Percentiles rank a stretch among this genome's conserved stretches.
Conservation (phyloP, 306 rosid species). For the Trichosanthes cucumerina region DNA sequence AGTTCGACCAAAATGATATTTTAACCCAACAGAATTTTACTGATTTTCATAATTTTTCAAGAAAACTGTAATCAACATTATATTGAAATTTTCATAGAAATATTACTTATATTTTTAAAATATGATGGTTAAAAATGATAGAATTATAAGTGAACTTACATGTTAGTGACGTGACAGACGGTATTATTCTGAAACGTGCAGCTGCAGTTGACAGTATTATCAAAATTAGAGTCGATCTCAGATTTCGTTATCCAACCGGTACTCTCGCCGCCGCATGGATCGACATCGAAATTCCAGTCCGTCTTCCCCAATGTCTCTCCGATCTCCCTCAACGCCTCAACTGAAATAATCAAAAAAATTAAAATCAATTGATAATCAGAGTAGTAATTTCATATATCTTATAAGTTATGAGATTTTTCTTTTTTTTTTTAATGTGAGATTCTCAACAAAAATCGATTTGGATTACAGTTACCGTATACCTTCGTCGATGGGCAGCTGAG, state of each 20-base stretch:
- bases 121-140: too few relatives aligned
- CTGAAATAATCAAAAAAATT: conserved; percentile 19
- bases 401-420: too few relatives aligned
- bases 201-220: conserved; percentile 29
- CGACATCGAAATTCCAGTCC: conserved; percentile 32
- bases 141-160: conserved; percentile 26
- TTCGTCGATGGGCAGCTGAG: not conserved
- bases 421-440: too few relatives aligned
- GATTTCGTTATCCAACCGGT: conserved; percentile 25
- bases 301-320: conserved; percentile 36
- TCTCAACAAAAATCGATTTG: not conserved
- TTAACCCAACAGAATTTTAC: too few relatives aligned
- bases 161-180: conserved; percentile 46
- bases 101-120: too few relatives aligned
- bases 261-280: conserved; percentile 34
- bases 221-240: not conserved
- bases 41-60: too few relatives aligned
- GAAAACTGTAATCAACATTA: too few relatives aligned
- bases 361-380: too few relatives aligned
- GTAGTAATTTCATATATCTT: too few relatives aligned
- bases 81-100: too few relatives aligned
- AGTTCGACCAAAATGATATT: too few relatives aligned
- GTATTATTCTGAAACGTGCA: conserved; percentile 26
- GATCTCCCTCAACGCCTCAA: conserved; percentile 30
- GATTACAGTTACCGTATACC: not conserved